These are phyloP conservation scores for Guadua angustifolia DNA, from an alignment of 176 grass and related monocot genomes.

Conservation along the genomic window DNA sequence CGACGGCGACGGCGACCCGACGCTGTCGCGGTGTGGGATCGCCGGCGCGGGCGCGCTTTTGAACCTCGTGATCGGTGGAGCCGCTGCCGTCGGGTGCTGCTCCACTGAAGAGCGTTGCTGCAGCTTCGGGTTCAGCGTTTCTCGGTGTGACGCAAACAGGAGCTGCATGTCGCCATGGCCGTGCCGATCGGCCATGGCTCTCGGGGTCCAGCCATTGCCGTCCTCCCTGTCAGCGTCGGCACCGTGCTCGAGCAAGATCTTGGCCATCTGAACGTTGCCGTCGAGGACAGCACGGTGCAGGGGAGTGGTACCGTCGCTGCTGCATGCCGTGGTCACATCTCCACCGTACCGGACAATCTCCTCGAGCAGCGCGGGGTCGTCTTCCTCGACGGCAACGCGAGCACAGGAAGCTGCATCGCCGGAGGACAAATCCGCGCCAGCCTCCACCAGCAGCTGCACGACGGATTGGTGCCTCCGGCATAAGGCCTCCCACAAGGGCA, in stretches of 20 bases:
- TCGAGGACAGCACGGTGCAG: slow-evolving; percentile 69
- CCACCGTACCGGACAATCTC: slow-evolving; percentile 61
- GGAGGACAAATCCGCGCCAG: slow-evolving; percentile 50
- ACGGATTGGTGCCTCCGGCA: slow-evolving; percentile 44
- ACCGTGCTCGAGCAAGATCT: slow-evolving; percentile 57
- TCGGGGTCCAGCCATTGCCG: slow-evolving; percentile 44
- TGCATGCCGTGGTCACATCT: slow-evolving; percentile 41
- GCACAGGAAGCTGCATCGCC: slow-evolving; percentile 54
- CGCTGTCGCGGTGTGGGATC: slow-evolving; percentile 30
- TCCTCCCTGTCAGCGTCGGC: slow-evolving; percentile 56
- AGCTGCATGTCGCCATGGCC: slow-evolving; percentile 50
- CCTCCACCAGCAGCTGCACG: slow-evolving; percentile 50
- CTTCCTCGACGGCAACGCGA: slow-evolving; percentile 57
- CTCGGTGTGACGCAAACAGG: slow-evolving; percentile 36
- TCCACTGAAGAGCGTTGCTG: not conserved
- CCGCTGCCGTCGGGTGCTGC: not conserved
- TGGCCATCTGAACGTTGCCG: slow-evolving; percentile 46
- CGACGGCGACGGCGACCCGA: not conserved
- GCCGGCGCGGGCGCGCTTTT: slow-evolving; percentile 41
- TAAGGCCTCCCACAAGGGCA: slow-evolving; percentile 84
- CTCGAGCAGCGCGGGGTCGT: slow-evolving; percentile 51
- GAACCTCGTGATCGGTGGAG: slow-evolving; percentile 30
- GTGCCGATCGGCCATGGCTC: slow-evolving; percentile 48
- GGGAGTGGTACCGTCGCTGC: slow-evolving; percentile 51
- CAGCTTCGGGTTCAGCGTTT: not conserved